Evolutionary conservation across 495 filamentous ascomycete species (phyloP).

Genomic region (Lepidopterella palustris): DNA sequence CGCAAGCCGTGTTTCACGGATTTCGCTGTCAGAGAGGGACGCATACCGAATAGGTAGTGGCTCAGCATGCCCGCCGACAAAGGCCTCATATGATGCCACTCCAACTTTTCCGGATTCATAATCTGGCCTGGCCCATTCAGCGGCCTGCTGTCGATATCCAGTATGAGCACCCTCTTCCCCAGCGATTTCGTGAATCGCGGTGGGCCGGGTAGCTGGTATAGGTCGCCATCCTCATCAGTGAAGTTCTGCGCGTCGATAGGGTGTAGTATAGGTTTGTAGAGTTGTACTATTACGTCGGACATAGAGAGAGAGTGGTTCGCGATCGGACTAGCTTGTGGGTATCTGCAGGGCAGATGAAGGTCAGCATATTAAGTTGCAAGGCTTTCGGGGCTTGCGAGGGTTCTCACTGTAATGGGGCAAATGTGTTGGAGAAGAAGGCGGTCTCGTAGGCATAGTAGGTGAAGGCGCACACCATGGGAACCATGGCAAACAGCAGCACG

Average conservation of each 20-base stretch:
- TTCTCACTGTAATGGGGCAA: constrained; percentile 9
- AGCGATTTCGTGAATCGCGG: constrained; percentile 26
- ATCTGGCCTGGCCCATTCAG: constrained; percentile 19
- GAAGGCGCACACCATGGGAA: constrained; percentile 20
- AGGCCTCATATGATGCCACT: constrained; percentile 23
- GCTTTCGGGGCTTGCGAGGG: not conserved
- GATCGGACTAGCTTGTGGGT: not conserved
- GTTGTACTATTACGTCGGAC: constrained; percentile 18
- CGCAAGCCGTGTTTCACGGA: not conserved
- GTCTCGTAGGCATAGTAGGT: constrained; percentile 20
- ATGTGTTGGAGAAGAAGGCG: constrained; percentile 3
- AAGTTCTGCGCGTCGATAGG: constrained; percentile 23
- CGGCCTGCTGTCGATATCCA: constrained; percentile 27
- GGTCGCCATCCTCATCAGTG: constrained; percentile 24
- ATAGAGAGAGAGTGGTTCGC: constrained; percentile 14
- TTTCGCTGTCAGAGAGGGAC: no score
- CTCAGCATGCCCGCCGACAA: constrained; percentile 28
- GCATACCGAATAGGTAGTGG: constrained; percentile 29
- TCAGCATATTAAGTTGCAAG: not conserved
- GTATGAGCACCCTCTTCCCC: constrained; percentile 25
- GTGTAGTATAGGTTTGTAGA: constrained; percentile 23
- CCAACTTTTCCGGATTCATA: constrained; percentile 21
- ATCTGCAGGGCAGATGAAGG: not conserved
- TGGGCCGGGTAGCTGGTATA: constrained; percentile 13
- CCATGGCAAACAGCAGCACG: constrained; percentile 20